phyloP scores from a whole-genome alignment of 23 red algal species.

The Pyropia haitanensis region DNA sequence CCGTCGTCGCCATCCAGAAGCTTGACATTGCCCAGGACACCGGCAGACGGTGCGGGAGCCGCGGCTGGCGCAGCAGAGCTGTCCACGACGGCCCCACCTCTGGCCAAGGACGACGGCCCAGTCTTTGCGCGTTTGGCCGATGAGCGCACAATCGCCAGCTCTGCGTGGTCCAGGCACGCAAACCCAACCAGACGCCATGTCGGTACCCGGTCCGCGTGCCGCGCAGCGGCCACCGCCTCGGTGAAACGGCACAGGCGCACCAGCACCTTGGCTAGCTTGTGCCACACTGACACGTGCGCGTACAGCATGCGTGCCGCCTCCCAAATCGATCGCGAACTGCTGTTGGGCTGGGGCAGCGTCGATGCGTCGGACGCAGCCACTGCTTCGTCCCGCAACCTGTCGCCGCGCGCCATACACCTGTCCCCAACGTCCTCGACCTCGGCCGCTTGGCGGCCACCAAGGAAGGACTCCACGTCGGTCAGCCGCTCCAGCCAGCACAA shows the following conservation, averaged over 20 bases:
- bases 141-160: constrained; percentile 41
- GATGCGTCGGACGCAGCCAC: too few species aligned
- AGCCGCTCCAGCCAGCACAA: constrained; percentile 68
- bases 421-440: constrained; percentile 95
- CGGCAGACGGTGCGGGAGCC: too few species aligned
- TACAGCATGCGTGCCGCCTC: constrained; percentile 89
- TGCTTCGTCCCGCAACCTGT: too few species aligned
- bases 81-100: too few species aligned
- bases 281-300: constrained; percentile 36
- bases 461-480: constrained; percentile 77
- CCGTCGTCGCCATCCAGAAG: too few species aligned
- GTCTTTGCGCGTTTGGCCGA: constrained; percentile 8
- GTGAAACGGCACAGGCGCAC: constrained; percentile 71
- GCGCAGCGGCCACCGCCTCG: constrained; percentile 77
- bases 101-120: too few species aligned
- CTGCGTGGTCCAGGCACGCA: constrained; percentile 75
- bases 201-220: constrained; percentile 78
- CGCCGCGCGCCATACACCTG: constrained; percentile 60
- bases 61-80: too few species aligned
- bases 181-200: constrained; percentile 95
- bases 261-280: constrained; percentile 69
- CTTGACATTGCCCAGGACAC: too few species aligned
- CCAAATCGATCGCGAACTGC: constrained; percentile 13
- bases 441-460: constrained; percentile 54
- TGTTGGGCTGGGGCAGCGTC: too few species aligned